Evolutionary conservation across 768 basidiomycete species (phyloP), one percentile per base, ranked within the genome.

Genomic region (Tylopilus felleus): DNA sequence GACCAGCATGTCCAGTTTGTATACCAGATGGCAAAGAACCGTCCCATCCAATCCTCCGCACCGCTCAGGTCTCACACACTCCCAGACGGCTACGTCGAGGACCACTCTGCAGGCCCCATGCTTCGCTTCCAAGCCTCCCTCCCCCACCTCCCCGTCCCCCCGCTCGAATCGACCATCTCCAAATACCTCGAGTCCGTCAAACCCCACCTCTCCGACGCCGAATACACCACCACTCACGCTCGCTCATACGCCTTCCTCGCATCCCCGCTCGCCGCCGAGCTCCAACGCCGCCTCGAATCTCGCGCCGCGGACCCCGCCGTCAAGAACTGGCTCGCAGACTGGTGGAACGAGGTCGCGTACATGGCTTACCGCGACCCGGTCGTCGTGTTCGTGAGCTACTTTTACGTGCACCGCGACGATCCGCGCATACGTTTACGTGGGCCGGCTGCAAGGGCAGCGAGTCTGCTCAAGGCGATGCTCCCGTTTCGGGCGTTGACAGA

Each of bases 271-370:
- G 84, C 84, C 1, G 77, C 79, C 16, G 81, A 83, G 52, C 80
- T 98, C 13, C 96, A 98, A 73, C 70, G 74, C 33, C 78, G 97
- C 3, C 78, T 98, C 31, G 78, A 91, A 65, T 77, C 80, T 21
- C 82, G 94, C 2, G 93, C 93, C 0, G 76, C 77, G 0, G 77
- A 82, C 23, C 80, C 82, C 1, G 70, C 71, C 17, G 70, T 74
- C 49, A 76, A 75, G 62, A 94, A 80, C 75, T 99, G 97, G 97
- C 78, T 99, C n/a, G 80, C 82, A 44, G 93, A 96, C 48, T 99
- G 97, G 97, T 99, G 96, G 96, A 95, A 98, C 72, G 92, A 97
- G 33, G 81, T 71, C 5, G 95, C 95, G 17, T 91, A 90, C 68
- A 86, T 92, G 87, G 86, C 75, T 7, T 91, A 90, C 65, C 80